These are phyloP conservation scores for Talaromyces sp. DNA, from an alignment of 2,329 filamentous ascomycete species.

Conservation along the genomic window DNA sequence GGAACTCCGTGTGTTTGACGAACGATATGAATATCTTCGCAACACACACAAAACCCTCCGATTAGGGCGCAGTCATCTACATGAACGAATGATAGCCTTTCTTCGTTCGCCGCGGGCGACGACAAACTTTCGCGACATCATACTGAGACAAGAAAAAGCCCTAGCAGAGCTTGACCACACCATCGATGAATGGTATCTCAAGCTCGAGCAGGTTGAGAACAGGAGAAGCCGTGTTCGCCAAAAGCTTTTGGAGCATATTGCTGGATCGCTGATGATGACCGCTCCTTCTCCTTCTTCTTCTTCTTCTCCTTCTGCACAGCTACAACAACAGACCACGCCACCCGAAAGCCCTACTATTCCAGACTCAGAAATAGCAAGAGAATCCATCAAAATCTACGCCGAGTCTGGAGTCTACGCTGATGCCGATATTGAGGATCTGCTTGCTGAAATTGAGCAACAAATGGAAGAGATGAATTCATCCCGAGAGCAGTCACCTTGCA, in stretches of 20 bases:
- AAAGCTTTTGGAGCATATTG: constrained; percentile 77
- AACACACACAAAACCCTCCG: constrained; percentile 71
- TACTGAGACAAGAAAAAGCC: constrained; percentile 76
- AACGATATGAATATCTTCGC: constrained; percentile 72
- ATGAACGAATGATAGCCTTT: constrained; percentile 72
- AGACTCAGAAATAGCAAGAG: constrained; percentile 18
- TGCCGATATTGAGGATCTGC: constrained; percentile 61
- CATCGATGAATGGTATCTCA: constrained; percentile 75
- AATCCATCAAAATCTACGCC: constrained; percentile 66
- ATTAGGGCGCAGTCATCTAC: constrained; percentile 70
- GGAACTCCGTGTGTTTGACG: constrained; percentile 72
- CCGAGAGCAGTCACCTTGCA: constrained; percentile 16
- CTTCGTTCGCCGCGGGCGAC: constrained; percentile 66
- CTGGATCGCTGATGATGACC: constrained; percentile 60
- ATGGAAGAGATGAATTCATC: constrained; percentile 42
- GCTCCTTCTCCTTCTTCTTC: constrained; percentile 5
- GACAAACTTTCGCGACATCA: constrained; percentile 68
- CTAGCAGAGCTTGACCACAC: constrained; percentile 70
- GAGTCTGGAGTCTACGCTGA: constrained; percentile 58
- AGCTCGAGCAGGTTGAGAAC: constrained; percentile 77
- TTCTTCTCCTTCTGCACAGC: constrained; percentile 8
- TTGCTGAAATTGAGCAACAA: constrained; percentile 63
- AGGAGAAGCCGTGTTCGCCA: constrained; percentile 69
- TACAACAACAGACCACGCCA: constrained; percentile 33
- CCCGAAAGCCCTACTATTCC: not conserved